Evolutionary conservation across 2,329 filamentous ascomycete genomes (phyloP).

Genomic region (Capronia coronata): DNA sequence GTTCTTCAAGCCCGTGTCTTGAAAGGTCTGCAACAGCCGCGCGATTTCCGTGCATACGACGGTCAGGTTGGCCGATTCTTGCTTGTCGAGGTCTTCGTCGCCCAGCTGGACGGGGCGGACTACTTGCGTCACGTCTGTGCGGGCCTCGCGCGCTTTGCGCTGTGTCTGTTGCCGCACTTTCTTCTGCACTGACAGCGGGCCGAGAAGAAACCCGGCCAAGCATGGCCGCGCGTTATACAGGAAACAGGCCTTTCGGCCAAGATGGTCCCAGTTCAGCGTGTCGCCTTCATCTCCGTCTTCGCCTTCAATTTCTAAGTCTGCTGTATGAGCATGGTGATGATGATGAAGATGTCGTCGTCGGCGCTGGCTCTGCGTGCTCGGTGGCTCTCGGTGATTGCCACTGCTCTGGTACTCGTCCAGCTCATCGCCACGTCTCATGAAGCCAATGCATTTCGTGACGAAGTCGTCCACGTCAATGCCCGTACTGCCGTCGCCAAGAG

Average conservation of each 20-base stretch:
- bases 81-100: constrained; percentile 64
- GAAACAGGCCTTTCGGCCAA: constrained; percentile 71
- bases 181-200: constrained; percentile 83
- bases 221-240: constrained; percentile 67
- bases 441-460: constrained; percentile 79
- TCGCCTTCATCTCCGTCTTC: constrained; percentile 59
- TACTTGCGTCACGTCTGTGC: constrained; percentile 62
- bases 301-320: constrained; percentile 62
- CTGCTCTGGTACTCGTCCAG: constrained; percentile 27
- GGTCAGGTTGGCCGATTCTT: constrained; percentile 74
- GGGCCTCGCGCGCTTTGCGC: constrained; percentile 63
- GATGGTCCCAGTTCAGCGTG: constrained; percentile 75
- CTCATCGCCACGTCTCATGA: constrained; percentile 65
- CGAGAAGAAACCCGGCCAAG: constrained; percentile 75
- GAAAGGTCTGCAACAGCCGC: constrained; percentile 48
- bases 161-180: constrained; percentile 65
- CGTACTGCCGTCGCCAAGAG: constrained; percentile 63
- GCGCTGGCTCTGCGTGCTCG: constrained; percentile 43
- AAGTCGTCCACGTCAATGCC: constrained; percentile 89
- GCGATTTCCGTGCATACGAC: constrained; percentile 71
- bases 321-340: too few species aligned
- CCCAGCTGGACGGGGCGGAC: constrained; percentile 69
- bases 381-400: constrained; percentile 1
- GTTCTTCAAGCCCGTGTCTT: constrained; percentile 41
- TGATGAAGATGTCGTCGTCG: constrained; percentile 36